phyloP scores from a whole-genome alignment of 768 basidiomycete species.

The Mrakia frigida region DNA sequence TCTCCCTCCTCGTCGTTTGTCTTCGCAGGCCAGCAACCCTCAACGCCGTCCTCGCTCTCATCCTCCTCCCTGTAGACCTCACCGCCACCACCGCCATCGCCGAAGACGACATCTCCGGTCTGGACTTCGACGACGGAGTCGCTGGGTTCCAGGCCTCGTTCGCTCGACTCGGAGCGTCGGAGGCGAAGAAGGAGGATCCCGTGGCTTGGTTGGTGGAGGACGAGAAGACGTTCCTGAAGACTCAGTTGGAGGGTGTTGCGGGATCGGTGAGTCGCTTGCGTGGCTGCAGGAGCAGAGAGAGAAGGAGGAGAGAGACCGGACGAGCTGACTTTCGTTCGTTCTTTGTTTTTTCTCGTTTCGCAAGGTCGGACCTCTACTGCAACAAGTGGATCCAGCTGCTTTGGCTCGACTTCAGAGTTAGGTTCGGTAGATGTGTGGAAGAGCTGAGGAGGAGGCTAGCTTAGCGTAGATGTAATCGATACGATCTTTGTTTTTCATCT shows the following conservation, averaged over 20 bases:
- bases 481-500: too few species aligned
- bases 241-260: conserved; percentile 10
- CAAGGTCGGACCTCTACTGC: conserved; percentile 17
- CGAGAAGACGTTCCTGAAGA: conserved; percentile 30
- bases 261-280: conserved; percentile 6
- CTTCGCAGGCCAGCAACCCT: conserved; percentile 62
- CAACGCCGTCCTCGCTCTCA: conserved; percentile 65
- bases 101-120: conserved; percentile 54
- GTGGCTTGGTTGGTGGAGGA: conserved; percentile 37
- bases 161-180: conserved; percentile 77
- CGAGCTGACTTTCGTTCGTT: neutral
- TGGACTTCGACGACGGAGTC: conserved; percentile 69
- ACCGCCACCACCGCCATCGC: conserved; percentile 44
- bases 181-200: conserved; percentile 56
- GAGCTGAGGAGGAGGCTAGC: too few species aligned
- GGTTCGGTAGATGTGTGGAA: neutral
- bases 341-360: neutral
- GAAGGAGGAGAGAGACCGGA: neutral
- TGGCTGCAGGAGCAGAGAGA: neutral
- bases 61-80: conserved; percentile 68
- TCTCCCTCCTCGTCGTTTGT: neutral
- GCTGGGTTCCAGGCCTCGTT: conserved; percentile 87
- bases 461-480: too few species aligned
- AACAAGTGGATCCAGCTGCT: conserved; percentile 14
- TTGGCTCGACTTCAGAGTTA: conserved; percentile 15